These are phyloP conservation scores for Globisporangium uncinulatum DNA, from an alignment of 352 stramenopile genomes.

Conservation along the genomic window DNA sequence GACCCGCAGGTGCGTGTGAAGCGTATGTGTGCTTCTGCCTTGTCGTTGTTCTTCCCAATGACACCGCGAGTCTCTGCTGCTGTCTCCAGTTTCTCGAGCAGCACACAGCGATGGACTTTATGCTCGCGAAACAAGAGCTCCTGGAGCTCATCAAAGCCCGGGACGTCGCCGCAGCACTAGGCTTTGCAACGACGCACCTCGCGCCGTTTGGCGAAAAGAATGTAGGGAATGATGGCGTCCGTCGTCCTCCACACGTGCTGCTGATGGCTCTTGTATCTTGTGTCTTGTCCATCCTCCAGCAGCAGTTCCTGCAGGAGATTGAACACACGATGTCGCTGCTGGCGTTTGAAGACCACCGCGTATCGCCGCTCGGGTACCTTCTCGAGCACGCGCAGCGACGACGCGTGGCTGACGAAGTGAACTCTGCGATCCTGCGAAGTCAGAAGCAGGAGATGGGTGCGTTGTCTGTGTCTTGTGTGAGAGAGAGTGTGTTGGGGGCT, in stretches of 20 bases:
- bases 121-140: conserved; percentile 77
- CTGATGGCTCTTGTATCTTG: background rate
- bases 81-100: conserved; percentile 47
- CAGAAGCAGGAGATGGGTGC: conserved; percentile 74
- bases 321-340: conserved; percentile 74
- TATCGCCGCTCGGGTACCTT: conserved; percentile 51
- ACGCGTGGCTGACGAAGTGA: conserved; percentile 67
- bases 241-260: background rate
- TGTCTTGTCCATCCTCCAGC: conserved; percentile 16
- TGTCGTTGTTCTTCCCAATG: background rate
- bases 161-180: conserved; percentile 55
- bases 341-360: conserved; percentile 61
- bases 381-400: conserved; percentile 58
- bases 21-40: background rate
- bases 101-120: conserved; percentile 58
- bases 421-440: conserved; percentile 60
- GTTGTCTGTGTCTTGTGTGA: conserved; percentile 4
- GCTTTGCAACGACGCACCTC: conserved; percentile 68
- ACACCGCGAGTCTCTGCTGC: background rate
- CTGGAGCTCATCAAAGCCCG: conserved; percentile 73
- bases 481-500: background rate
- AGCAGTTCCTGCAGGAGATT: conserved; percentile 68
- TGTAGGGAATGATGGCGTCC: conserved; percentile 14
- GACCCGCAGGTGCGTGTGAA: conserved; percentile 29
- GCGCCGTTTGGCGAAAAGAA: conserved; percentile 71